Percentiles rank a stretch among this genome's conserved stretches.
phyloP scores from a whole-genome alignment of 345 rosid species.

The Pugionium cornutum region DNA sequence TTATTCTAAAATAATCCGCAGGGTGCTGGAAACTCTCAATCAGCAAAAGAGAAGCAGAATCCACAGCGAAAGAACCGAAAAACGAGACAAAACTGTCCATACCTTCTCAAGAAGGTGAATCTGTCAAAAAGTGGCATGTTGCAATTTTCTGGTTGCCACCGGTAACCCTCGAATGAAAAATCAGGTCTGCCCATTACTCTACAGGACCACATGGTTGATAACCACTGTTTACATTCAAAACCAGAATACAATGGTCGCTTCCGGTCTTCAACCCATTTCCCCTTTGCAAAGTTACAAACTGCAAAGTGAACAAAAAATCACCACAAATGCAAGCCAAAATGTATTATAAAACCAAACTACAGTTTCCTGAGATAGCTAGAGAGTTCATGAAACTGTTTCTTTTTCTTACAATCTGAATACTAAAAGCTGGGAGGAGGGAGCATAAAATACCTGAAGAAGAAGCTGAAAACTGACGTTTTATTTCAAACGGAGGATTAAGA shows the following conservation, averaged over 20 bases:
- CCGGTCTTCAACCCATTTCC: conserved; percentile 60
- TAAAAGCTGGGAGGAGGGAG: background rate
- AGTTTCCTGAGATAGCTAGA: background rate
- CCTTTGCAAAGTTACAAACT: conserved; percentile 73
- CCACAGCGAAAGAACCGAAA: background rate
- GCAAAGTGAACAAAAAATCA: background rate
- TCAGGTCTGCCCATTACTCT: conserved; percentile 59
- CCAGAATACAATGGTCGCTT: conserved; percentile 68
- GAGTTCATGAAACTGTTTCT: background rate
- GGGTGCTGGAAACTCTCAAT: background rate
- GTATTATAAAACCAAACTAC: conserved; percentile 1
- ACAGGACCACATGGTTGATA: conserved; percentile 78
- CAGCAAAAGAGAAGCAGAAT: background rate
- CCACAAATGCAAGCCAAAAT: conserved; percentile 7
- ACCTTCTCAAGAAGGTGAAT: conserved; percentile 67
- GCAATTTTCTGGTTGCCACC: conserved; percentile 82
- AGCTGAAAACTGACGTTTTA: conserved; percentile 35
- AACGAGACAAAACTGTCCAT: background rate
- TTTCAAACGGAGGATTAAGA: conserved; percentile 16
- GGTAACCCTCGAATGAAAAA: conserved; percentile 68
- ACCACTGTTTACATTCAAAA: conserved; percentile 63
- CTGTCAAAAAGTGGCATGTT: conserved; percentile 62
- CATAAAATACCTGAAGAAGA: conserved; percentile 37
- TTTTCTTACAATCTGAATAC: background rate
- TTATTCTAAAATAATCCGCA: background rate